Evolutionary conservation across 2,329 filamentous ascomycete genomes (phyloP), one percentile per base, ranked within the genome.

Genomic region (Fusarium marasasianum): DNA sequence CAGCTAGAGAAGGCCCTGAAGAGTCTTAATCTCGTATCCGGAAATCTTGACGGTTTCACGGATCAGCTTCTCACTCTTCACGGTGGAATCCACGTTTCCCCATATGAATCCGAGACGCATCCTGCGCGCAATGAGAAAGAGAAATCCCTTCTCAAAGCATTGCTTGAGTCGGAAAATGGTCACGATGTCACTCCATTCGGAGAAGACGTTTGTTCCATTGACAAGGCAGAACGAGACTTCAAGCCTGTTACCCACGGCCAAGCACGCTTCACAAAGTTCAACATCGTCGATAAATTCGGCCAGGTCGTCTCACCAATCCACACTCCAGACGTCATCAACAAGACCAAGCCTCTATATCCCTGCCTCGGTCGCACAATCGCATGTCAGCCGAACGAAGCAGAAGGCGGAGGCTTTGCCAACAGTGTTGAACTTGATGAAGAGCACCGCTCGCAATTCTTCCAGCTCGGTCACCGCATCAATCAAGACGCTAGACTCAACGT

Each of bases 101-200:
- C 54, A 3, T 57, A 47, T 4, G 1, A 35, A 3, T 57, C 40
- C 3, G 54, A 47, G 0, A 26, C 29, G 0, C 40, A 57, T 22
- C 54, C 29, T 22, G 13, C 40, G 1, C 29, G 54, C 6, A 47
- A 33, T 0, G 54, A 47, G 6, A 47, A 33, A 33, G 54, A 57
- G 3, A 57, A 1, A 8, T 47, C 40, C 0, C 54, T 57, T 2
- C 40, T 57, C 1, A 15, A 26, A 2, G 40, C 54, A 0, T 1
- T 57, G 1, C 29, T 47, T 1, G n/a, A 22, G 17, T 57, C 54
- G 0, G 5, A 57, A 3, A 57, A 47, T 5, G 54, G 54, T 1
- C 54, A 57, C 1, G 54, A 57, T 1, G 54, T 57, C 0, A 57
- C 54, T 2, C 54, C 54, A 0, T 57, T 47, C 6, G 54, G 54